phyloP scores from a whole-genome alignment of 2,329 filamentous ascomycete genomes.

The Phaeosphaeriaceae sp. region DNA sequence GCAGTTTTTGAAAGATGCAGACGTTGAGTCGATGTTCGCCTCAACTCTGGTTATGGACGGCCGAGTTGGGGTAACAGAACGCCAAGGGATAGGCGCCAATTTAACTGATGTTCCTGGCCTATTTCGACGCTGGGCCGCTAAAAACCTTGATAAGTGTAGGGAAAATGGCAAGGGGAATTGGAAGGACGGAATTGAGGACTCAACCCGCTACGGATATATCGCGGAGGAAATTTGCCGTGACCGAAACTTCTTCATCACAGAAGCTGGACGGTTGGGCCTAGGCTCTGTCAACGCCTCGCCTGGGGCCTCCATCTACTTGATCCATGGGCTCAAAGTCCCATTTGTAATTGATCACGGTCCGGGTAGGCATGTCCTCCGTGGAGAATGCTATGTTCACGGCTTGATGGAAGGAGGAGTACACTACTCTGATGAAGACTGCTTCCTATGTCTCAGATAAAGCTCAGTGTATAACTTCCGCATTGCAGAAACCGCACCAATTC shows the following conservation, averaged over 20 bases:
- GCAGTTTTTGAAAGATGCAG: neutral
- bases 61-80: neutral
- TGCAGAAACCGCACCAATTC: no score
- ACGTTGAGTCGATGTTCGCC: neutral
- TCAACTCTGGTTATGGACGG: neutral
- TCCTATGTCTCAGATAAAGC: no score
- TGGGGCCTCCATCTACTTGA: neutral
- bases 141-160: neutral
- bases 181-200: neutral
- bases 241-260: neutral
- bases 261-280: neutral
- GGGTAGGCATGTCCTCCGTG: no score
- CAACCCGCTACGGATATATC: neutral
- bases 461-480: no score
- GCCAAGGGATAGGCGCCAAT: neutral
- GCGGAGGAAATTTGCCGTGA: neutral
- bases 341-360: neutral
- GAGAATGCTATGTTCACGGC: no score
- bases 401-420: no score
- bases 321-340: neutral
- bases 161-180: neutral
- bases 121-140: neutral
- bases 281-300: neutral
- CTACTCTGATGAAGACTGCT: no score
- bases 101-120: neutral